phyloP scores from a whole-genome alignment of 306 rosid species.

The Acmispon strigosus region DNA sequence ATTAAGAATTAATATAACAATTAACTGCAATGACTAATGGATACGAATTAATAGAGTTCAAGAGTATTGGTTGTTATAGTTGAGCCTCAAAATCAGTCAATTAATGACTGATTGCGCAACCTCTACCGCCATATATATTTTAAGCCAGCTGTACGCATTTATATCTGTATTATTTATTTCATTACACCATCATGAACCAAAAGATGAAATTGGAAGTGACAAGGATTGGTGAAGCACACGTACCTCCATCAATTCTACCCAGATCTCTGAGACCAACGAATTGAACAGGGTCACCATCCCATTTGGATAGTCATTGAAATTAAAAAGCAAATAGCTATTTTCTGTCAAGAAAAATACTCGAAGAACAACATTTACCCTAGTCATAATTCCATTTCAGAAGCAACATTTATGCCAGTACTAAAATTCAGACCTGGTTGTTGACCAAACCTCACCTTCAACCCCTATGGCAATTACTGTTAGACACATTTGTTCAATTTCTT shows the following conservation, averaged over 20 bases:
- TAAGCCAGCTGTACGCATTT: too few species aligned
- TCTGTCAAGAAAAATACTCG: conserved; percentile 53
- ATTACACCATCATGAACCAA: conserved; percentile 9
- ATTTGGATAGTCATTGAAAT: conserved; percentile 91
- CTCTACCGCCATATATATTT: too few species aligned
- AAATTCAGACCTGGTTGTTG: not conserved
- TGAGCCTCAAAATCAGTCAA: too few species aligned
- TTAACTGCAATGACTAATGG: not conserved
- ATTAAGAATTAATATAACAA: not conserved
- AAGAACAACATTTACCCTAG: conserved; percentile 20
- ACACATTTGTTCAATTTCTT: too few species aligned
- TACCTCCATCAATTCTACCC: conserved; percentile 89
- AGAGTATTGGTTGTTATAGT: too few species aligned
- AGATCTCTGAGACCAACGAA: conserved; percentile 75
- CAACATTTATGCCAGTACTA: not conserved
- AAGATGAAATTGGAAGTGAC: not conserved
- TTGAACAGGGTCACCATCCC: conserved; percentile 99
- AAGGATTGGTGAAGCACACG: not conserved
- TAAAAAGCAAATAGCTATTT: conserved; percentile 77
- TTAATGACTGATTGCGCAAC: too few species aligned
- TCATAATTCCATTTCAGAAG: conserved; percentile 3
- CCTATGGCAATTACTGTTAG: not conserved
- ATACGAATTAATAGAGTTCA: not conserved
- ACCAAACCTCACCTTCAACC: conserved; percentile 1
- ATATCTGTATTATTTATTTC: not conserved